Conservation (phyloP, 169 alveolate species). For the Cryptosporidium bovis region DNA sequence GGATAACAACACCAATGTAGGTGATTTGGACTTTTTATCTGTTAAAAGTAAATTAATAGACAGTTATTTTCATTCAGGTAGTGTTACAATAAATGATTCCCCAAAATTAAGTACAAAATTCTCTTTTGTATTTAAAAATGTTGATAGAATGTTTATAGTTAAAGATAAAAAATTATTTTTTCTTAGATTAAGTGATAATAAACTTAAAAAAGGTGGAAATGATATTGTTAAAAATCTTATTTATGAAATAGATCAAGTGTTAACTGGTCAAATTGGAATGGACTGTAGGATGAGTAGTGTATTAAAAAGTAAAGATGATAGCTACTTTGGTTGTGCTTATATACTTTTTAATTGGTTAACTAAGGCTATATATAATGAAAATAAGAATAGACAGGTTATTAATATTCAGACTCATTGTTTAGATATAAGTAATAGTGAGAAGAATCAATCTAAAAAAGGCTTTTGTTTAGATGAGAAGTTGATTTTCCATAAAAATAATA, state of each 20-base stretch:
- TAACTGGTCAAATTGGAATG: not conserved
- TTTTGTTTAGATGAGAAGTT: too few species aligned
- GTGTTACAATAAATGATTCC: not conserved
- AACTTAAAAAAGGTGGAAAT: not conserved
- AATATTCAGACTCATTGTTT: constrained; percentile 9
- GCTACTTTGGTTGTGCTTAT: constrained; percentile 8
- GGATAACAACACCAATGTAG: not conserved
- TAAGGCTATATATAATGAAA: constrained; percentile 14
- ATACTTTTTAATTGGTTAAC: constrained; percentile 38
- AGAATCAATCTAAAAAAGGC: too few species aligned
- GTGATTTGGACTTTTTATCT: not conserved
- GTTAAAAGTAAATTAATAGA: not conserved
- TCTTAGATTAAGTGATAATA: constrained; percentile 10
- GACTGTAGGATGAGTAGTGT: not conserved
- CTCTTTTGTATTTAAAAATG: constrained; percentile 25
- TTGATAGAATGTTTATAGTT: constrained; percentile 14
- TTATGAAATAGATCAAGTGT: constrained; percentile 9
- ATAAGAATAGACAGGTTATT: constrained; percentile 10
- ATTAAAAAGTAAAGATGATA: not conserved
- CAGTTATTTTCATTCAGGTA: constrained; percentile 2
- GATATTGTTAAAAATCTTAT: constrained; percentile 15
- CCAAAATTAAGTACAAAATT: not conserved
- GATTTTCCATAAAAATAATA: too few species aligned
- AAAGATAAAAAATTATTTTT: not conserved
- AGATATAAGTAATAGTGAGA: not conserved